Evolutionary conservation across 306 rosid species (phyloP).

Genomic region (Erythrophleum fordii): DNA sequence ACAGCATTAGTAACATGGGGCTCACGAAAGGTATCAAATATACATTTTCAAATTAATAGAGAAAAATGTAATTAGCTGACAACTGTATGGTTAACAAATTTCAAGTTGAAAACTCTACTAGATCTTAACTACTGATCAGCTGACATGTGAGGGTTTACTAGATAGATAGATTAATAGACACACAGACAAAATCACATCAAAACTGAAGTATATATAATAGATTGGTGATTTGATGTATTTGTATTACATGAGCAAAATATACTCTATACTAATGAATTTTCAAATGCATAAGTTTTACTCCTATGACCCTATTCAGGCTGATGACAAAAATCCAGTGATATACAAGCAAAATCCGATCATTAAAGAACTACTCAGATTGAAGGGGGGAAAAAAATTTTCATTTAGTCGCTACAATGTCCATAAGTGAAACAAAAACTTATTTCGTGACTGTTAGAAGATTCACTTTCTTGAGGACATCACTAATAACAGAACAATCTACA

Average conservation of each 20-base stretch:
- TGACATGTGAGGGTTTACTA: too few species aligned
- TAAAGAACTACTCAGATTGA: background rate
- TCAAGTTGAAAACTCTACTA: too few species aligned
- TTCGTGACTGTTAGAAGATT: background rate
- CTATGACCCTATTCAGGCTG: background rate
- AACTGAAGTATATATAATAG: background rate
- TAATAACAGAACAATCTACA: constrained; percentile 2
- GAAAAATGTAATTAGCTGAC: too few species aligned
- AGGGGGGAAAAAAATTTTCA: background rate
- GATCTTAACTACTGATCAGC: too few species aligned
- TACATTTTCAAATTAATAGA: too few species aligned
- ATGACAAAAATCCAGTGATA: background rate
- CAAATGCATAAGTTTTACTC: background rate
- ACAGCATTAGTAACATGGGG: too few species aligned
- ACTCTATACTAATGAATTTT: background rate
- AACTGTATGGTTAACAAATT: too few species aligned
- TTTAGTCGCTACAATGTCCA: background rate
- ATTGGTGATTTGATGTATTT: background rate
- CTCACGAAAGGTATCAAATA: too few species aligned
- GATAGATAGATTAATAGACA: too few species aligned
- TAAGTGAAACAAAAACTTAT: background rate
- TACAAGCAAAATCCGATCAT: background rate
- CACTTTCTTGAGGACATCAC: constrained; percentile 3
- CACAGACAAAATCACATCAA: background rate
- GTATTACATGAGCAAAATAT: background rate